Evolutionary conservation across 2,329 filamentous ascomycete genomes (phyloP).

Genomic region (Arthrocladium fulminans): DNA sequence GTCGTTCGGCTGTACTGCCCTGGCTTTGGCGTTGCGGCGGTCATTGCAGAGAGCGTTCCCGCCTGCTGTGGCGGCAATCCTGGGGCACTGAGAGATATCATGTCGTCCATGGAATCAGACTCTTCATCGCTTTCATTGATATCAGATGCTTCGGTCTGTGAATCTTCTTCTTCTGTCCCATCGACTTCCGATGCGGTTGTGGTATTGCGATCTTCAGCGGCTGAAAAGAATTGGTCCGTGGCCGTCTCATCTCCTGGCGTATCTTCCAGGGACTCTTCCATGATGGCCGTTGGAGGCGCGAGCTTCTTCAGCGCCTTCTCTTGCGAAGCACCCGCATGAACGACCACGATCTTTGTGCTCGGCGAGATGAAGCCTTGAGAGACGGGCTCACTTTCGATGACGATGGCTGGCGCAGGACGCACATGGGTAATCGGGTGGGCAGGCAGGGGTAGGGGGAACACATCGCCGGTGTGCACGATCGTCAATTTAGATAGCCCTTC

Average conservation of each 20-base stretch:
- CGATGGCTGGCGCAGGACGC: slow-evolving; percentile 72
- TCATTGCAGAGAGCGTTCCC: slow-evolving; percentile 70
- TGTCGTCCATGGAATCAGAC: slow-evolving; percentile 84
- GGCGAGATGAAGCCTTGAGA: slow-evolving; percentile 73
- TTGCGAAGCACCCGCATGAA: slow-evolving; percentile 43
- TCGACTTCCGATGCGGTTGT: slow-evolving; percentile 42
- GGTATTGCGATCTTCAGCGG: slow-evolving; percentile 62
- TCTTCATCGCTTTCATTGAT: slow-evolving; percentile 60
- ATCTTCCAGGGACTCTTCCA: slow-evolving; percentile 52
- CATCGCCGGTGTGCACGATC: slow-evolving; percentile 75
- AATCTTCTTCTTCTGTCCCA: slow-evolving; percentile 50
- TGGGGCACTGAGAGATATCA: slow-evolving; percentile 81
- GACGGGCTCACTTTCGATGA: slow-evolving; percentile 90
- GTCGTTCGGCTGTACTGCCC: slow-evolving; percentile 56
- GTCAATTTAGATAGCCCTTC: slow-evolving; percentile 63
- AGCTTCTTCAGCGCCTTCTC: slow-evolving; percentile 36
- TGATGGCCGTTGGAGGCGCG: slow-evolving; percentile 41
- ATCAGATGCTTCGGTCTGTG: slow-evolving; percentile 47
- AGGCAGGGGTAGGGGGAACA: slow-evolving; percentile 66
- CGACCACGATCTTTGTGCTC: slow-evolving; percentile 72
- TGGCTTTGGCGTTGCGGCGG: slow-evolving; percentile 72
- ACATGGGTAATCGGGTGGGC: slow-evolving; percentile 80
- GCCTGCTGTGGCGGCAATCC: slow-evolving; percentile 67
- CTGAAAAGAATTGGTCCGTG: slow-evolving; percentile 87
- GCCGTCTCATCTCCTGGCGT: slow-evolving; percentile 65